Percentiles rank a stretch among this genome's conserved stretches.
These are phyloP conservation scores for Knoxdaviesia proteae DNA, from an alignment of 2,329 filamentous ascomycete species.

Conservation along the genomic window DNA sequence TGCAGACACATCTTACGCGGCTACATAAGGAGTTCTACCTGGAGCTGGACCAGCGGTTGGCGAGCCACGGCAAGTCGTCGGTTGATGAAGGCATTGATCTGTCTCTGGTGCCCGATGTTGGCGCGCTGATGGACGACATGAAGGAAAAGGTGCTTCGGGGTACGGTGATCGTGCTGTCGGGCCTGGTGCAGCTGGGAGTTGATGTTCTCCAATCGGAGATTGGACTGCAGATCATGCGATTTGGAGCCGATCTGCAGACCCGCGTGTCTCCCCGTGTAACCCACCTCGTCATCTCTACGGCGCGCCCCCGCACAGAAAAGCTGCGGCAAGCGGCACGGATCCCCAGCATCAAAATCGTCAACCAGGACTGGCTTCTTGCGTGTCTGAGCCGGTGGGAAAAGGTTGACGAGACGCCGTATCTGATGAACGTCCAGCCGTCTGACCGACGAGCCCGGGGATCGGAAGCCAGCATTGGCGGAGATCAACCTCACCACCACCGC, in stretches of 20 bases:
- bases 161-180: conserved; percentile 69
- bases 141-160: conserved; percentile 58
- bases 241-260: conserved; percentile 47
- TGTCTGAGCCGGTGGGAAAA: conserved; percentile 69
- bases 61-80: conserved; percentile 8
- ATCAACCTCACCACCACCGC: not conserved
- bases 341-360: conserved; percentile 72
- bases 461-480: conserved; percentile 5
- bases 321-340: conserved; percentile 70
- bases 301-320: conserved; percentile 67
- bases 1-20: conserved; percentile 54
- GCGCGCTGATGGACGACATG: conserved; percentile 60
- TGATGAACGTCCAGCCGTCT: conserved; percentile 53
- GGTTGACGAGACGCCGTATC: conserved; percentile 58
- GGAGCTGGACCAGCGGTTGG: conserved; percentile 40
- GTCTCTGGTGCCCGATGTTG: conserved; percentile 57
- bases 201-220: conserved; percentile 70
- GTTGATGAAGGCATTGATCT: conserved; percentile 22
- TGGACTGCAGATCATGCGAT: conserved; percentile 66
- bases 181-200: conserved; percentile 65
- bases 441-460: conserved; percentile 24
- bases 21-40: conserved; percentile 70
- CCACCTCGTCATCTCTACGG: conserved; percentile 51
- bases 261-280: conserved; percentile 43
- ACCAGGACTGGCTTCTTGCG: conserved; percentile 71